phyloP scores from a whole-genome alignment of 140 eudicot species.

The Erigeron philadelphicus region DNA sequence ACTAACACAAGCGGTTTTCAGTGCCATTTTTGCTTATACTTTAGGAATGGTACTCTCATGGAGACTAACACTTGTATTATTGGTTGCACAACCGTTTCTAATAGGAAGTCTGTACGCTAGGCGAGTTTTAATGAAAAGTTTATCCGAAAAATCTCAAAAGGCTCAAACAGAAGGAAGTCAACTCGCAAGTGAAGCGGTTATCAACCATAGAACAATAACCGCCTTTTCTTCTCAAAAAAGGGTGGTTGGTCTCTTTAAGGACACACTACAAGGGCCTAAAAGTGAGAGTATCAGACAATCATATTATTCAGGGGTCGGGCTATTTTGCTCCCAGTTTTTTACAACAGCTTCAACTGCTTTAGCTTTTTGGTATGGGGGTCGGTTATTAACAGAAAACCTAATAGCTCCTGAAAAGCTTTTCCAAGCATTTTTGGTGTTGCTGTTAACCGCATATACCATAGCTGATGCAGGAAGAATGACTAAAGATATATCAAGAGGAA shows the following conservation, averaged over 20 bases:
- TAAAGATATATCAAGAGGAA: conserved; percentile 68
- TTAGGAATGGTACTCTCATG: conserved; percentile 60
- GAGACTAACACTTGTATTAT: conserved; percentile 63
- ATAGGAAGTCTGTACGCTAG: conserved; percentile 64
- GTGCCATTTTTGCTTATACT: conserved; percentile 49
- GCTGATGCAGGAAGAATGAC: conserved; percentile 87
- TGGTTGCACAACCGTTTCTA: conserved; percentile 65
- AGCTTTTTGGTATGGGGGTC: conserved; percentile 76
- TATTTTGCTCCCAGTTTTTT: conserved; percentile 53
- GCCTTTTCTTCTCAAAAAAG: conserved; percentile 65
- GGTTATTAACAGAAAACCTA: conserved; percentile 31
- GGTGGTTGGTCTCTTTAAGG: conserved; percentile 46
- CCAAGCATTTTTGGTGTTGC: conserved; percentile 58
- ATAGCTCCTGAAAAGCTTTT: conserved; percentile 51
- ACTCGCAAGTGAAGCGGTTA: conserved; percentile 75
- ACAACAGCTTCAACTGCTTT: conserved; percentile 66
- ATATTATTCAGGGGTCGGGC: conserved; percentile 59
- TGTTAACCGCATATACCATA: conserved; percentile 65
- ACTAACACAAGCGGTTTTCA: conserved; percentile 58
- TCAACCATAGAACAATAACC: conserved; percentile 69
- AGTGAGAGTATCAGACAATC: conserved; percentile 62
- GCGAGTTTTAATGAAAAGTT: conserved; percentile 57
- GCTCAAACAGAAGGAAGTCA: conserved; percentile 76
- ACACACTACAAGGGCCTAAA: conserved; percentile 50
- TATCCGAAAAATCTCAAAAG: conserved; percentile 50